Percentiles rank a stretch among this genome's conserved stretches.
These are phyloP conservation scores for Colletotrichum navitas DNA, from an alignment of 2,329 filamentous ascomycete species.

Conservation along the genomic window DNA sequence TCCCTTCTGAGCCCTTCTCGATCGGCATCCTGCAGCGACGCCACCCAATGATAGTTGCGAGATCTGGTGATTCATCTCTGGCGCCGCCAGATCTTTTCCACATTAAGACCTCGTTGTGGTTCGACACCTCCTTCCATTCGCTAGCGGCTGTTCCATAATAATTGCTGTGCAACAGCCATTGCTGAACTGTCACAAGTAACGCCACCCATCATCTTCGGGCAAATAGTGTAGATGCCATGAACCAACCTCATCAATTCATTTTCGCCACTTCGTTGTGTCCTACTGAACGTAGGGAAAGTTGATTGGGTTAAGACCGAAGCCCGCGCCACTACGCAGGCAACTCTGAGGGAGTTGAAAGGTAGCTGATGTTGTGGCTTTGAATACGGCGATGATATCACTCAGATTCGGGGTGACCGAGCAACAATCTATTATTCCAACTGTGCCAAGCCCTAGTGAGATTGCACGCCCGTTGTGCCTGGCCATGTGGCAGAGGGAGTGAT, in stretches of 20 bases:
- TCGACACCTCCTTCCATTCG: not conserved
- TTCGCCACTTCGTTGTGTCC: slow-evolving; percentile 4
- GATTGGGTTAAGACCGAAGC: slow-evolving; percentile 10
- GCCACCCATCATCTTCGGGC: not conserved
- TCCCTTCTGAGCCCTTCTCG: not conserved
- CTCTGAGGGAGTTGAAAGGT: not conserved
- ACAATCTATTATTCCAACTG: not conserved
- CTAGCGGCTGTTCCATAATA: not conserved
- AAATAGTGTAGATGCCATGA: no score
- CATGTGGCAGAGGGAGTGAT: not conserved
- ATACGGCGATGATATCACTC: not conserved
- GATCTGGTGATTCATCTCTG: slow-evolving; percentile 19
- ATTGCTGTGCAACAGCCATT: not conserved
- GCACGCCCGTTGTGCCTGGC: not conserved
- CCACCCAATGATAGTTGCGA: slow-evolving; percentile 12
- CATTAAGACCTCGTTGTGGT: slow-evolving; percentile 3
- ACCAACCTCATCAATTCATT: not conserved
- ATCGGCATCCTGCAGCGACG: slow-evolving; percentile 26
- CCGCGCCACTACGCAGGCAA: not conserved
- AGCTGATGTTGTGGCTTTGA: slow-evolving; percentile 5
- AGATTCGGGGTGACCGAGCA: not conserved
- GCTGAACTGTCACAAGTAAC: not conserved
- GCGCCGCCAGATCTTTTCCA: slow-evolving; percentile 6
- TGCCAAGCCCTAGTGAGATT: not conserved
- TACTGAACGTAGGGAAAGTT: not conserved